A percentile compares a stretch with the other conserved stretches of the same genome.
Conservation (phyloP, 306 rosid species). For the Gynostemma pentaphyllum region DNA sequence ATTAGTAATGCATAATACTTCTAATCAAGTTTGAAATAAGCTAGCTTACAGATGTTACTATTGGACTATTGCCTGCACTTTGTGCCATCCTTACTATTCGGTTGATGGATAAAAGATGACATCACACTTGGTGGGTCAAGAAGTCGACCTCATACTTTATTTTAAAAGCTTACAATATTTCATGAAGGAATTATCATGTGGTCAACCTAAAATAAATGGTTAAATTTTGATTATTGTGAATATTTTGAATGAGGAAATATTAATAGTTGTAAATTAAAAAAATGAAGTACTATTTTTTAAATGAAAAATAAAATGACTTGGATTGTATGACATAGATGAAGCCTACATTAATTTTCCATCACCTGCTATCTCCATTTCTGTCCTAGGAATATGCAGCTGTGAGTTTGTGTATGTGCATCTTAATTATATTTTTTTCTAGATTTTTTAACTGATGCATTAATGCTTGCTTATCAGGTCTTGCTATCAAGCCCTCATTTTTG, state of each 20-base stretch:
- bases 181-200: background rate
- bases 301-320: too few species aligned
- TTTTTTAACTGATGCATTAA: background rate
- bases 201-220: background rate
- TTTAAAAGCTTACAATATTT: too few species aligned
- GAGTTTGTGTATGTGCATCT: background rate
- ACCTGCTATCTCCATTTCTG: background rate
- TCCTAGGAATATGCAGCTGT: background rate
- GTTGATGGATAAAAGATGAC: background rate
- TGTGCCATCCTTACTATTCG: background rate
- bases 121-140: background rate
- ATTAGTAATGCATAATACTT: background rate
- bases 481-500: constrained; percentile 67
- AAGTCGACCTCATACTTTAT: background rate
- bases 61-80: background rate
- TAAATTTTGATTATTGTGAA: too few species aligned
- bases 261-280: too few species aligned
- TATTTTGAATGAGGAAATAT: too few species aligned
- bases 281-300: too few species aligned
- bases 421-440: background rate
- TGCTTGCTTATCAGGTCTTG: constrained; percentile 55
- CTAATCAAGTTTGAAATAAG: background rate
- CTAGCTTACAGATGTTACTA: background rate
- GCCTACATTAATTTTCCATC: background rate
- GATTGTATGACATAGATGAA: background rate